Evolutionary conservation across 2,329 filamentous ascomycete genomes (phyloP), one percentile per base, ranked within the genome.

Genomic region (Catunica adiposa): DNA sequence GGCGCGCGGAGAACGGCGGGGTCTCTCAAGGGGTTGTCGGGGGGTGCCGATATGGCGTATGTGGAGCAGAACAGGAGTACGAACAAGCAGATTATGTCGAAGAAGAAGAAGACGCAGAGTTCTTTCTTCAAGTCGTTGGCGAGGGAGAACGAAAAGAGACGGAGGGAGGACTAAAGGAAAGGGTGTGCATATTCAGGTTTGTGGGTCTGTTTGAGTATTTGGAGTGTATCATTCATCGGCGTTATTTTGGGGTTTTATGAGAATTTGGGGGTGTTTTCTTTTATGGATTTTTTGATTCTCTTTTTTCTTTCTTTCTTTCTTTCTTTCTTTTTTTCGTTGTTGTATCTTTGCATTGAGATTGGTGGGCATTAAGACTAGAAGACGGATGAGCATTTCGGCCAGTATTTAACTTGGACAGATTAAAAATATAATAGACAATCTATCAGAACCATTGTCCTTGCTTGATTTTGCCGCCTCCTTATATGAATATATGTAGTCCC

Each of bases 1-100:
- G 56, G 58, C 14, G 58, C 56, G 3, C 80, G 83, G 61, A 78
- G 92, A 58, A 94, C 85, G 26, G 92, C 89, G 0, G 90, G 89
- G 23, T 88, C 82, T 11, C 74, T 98, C 56, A 84, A 83, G 53
- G 89, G 94, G 62, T 75, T 96, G 56, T 88, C 86, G 56, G 92
- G 92, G 57, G 92, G 89, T 0, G 86, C 94, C 65, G 87, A 94
- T 65, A 97, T 98, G 92, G 89, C 90, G n/a, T 97, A 90, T 66
- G 80, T 88, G 56, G 86, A 90, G 67, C 83, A 86, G 68, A 88
- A 86, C 68, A 84, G 82, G 72, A 81, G 76, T 62, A 74, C 76
- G 61, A 87, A 86, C 64, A 65, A 67, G 51, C 57, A 63, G 1
- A 34, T 51, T 37, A 56, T 68, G 17, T 70, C 67, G 61, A 67